phyloP scores from a whole-genome alignment of 495 filamentous ascomycete genomes.

The Glutinoglossum americanum region DNA sequence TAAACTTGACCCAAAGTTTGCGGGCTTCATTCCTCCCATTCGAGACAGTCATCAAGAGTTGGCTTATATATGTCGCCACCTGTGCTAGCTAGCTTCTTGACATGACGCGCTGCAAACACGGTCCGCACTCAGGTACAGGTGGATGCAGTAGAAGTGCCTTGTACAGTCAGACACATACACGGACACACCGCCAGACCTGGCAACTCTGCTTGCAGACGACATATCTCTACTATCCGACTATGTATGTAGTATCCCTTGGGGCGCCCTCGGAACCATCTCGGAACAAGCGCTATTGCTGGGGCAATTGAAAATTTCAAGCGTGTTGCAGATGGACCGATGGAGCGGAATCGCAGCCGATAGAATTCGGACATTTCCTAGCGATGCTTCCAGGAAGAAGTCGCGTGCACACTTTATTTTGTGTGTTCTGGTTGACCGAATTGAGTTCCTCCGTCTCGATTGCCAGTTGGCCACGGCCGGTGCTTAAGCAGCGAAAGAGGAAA shows the following conservation, averaged over 20 bases:
- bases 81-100: not conserved
- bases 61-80: not conserved
- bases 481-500: too few relatives aligned
- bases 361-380: too few relatives aligned
- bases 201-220: not conserved
- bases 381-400: not conserved
- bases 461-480: not conserved
- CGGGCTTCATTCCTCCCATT: not conserved
- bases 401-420: not conserved
- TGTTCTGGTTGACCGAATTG: not conserved
- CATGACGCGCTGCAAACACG: not conserved
- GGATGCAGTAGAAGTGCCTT: not conserved
- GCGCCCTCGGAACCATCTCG: not conserved
- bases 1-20: not conserved
- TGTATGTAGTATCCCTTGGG: too few relatives aligned
- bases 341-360: not conserved
- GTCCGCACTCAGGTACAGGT: not conserved
- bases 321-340: not conserved
- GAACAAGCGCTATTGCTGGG: not conserved
- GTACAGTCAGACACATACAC: too few relatives aligned
- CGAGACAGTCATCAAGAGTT: not conserved
- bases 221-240: not conserved
- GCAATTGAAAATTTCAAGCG: too few relatives aligned
- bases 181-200: not conserved
- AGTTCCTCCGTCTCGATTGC: not conserved